These are phyloP conservation scores for Sistotremastrum suecicum DNA, from an alignment of 768 basidiomycete genomes.

Conservation along the genomic window DNA sequence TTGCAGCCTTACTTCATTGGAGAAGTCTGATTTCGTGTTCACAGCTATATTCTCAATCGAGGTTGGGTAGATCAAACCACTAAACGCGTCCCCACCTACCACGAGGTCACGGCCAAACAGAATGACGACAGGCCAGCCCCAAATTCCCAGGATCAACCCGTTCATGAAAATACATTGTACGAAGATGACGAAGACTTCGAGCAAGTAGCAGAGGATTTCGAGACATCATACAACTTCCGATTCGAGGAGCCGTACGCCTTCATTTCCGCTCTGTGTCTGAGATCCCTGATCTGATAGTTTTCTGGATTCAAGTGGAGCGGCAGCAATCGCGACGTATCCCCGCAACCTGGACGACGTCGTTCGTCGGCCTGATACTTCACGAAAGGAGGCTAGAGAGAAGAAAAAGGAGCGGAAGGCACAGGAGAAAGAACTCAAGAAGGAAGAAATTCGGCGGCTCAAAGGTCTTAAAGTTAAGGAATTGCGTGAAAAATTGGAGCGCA, in stretches of 20 bases:
- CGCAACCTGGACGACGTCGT: constrained; percentile 51
- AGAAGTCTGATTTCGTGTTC: neutral
- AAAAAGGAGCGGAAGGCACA: constrained; percentile 68
- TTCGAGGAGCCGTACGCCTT: constrained; percentile 81
- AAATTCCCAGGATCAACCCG: constrained; percentile 5
- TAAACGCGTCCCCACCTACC: constrained; percentile 69
- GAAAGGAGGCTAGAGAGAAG: constrained; percentile 77
- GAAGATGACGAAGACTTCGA: constrained; percentile 67
- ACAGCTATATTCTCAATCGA: constrained; percentile 89
- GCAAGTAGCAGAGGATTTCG: constrained; percentile 82
- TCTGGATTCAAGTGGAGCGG: constrained; percentile 36
- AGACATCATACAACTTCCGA: constrained; percentile 94
- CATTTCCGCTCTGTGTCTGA: neutral
- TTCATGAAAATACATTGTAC: constrained; percentile 9
- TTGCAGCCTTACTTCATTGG: neutral
- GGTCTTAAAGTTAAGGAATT: constrained; percentile 77
- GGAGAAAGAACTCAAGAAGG: constrained; percentile 55
- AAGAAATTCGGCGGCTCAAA: constrained; percentile 72
- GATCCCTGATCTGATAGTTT: neutral
- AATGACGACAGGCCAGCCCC: constrained; percentile 18
- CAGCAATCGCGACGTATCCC: constrained; percentile 58
- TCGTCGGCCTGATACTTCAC: constrained; percentile 58
- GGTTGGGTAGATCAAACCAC: constrained; percentile 86
- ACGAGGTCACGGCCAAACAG: constrained; percentile 45
- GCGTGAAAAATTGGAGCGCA: constrained; percentile 55